These are phyloP conservation scores for Globisporangium barbulae DNA, from an alignment of 352 stramenopile species.

Conservation along the genomic window DNA sequence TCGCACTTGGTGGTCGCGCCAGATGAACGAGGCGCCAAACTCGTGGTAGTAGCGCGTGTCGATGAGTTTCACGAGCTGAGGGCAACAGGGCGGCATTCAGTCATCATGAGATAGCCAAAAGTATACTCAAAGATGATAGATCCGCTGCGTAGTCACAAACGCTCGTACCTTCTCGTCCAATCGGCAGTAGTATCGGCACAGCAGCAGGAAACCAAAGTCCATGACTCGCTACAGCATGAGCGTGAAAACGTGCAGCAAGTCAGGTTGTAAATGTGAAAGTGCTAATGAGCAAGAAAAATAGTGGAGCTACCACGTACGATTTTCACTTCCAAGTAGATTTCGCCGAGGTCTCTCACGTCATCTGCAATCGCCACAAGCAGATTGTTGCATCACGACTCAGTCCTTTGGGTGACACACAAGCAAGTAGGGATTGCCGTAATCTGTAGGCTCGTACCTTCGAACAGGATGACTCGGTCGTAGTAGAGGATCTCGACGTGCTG, in stretches of 20 bases:
- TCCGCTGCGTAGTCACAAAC: not conserved
- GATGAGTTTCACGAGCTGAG: constrained; percentile 39
- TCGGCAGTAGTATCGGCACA: constrained; percentile 63
- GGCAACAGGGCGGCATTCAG: no score
- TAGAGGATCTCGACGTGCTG: constrained; percentile 54
- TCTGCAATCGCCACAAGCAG: constrained; percentile 25
- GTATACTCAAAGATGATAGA: not conserved
- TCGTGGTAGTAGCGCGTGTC: constrained; percentile 70
- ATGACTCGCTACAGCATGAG: constrained; percentile 39
- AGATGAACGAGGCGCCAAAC: constrained; percentile 49
- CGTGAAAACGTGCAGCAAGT: not conserved
- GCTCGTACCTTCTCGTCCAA: constrained; percentile 50
- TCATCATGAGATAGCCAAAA: not conserved
- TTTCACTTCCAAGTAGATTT: constrained; percentile 60
- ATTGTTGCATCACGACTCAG: not conserved
- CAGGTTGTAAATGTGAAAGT: not conserved
- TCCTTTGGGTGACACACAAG: not conserved
- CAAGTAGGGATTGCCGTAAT: not conserved
- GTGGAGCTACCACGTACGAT: constrained; percentile 25
- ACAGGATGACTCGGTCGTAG: constrained; percentile 55
- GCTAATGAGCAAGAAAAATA: not conserved
- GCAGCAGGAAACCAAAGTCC: constrained; percentile 60
- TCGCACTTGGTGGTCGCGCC: constrained; percentile 48
- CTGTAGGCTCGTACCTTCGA: constrained; percentile 40
- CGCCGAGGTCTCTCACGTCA: constrained; percentile 58